Evolutionary conservation across 495 filamentous ascomycete species (phyloP).

Genomic region (Choiromyces venosus): DNA sequence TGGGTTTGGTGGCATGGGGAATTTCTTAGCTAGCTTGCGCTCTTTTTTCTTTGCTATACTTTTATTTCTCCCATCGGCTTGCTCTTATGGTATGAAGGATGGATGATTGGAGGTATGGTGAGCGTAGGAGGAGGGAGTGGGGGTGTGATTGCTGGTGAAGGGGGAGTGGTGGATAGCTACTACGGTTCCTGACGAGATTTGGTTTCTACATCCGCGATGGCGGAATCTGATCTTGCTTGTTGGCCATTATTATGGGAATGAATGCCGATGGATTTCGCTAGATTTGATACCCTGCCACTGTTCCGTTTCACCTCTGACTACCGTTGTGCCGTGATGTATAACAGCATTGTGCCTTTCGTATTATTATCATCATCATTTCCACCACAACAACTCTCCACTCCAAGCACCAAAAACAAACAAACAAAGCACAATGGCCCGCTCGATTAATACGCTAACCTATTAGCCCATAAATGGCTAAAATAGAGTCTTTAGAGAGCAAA

Average conservation of each 20-base stretch:
- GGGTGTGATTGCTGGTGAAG: conserved; percentile 7
- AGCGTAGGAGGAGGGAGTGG: neutral
- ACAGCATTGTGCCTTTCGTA: neutral
- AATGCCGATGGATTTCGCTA: conserved; percentile 26
- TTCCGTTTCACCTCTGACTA: neutral
- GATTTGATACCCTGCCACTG: neutral
- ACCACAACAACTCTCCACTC: too few relatives aligned
- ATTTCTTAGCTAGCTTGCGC: conserved; percentile 17
- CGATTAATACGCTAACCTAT: neutral
- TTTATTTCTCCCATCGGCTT: conserved; percentile 15
- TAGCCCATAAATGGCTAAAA: neutral
- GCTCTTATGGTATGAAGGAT: neutral
- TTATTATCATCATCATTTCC: neutral
- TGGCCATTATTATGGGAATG: conserved; percentile 9
- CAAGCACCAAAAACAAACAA: neutral
- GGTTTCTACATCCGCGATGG: neutral
- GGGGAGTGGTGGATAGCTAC: conserved; percentile 6
- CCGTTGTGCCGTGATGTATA: neutral
- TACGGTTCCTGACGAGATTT: neutral
- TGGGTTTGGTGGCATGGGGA: conserved; percentile 6
- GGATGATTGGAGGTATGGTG: conserved; percentile 4
- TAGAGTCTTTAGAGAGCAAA: neutral
- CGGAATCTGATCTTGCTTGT: neutral
- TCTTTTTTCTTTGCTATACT: conserved; percentile 14
- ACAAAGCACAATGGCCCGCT: neutral